phyloP scores from a whole-genome alignment of 176 grass and related monocot species.

The Eleusine indica region DNA sequence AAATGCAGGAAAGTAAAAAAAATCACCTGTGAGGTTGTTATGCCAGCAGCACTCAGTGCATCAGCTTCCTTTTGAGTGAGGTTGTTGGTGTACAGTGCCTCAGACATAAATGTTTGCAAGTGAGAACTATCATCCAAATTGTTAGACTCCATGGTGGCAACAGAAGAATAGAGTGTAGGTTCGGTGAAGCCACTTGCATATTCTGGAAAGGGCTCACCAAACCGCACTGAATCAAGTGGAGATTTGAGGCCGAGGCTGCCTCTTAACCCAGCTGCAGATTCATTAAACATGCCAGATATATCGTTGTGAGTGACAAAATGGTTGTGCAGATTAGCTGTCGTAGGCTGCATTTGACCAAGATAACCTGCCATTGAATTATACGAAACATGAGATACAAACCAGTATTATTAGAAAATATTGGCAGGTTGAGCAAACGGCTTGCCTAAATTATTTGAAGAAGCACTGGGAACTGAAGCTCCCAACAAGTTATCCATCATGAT shows the following conservation, averaged over 20 bases:
- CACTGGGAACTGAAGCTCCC: conserved; percentile 43
- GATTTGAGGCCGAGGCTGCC: conserved; percentile 47
- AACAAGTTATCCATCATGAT: conserved; percentile 60
- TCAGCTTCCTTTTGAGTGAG: conserved; percentile 58
- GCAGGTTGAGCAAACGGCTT: conserved; percentile 46
- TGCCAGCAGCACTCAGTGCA: conserved; percentile 48
- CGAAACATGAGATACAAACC: conserved; percentile 38
- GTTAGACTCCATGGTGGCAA: conserved; percentile 47
- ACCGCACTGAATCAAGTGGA: conserved; percentile 56
- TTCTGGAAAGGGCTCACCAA: conserved; percentile 54
- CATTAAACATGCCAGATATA: conserved; percentile 61
- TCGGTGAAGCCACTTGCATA: conserved; percentile 45
- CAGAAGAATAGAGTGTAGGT: conserved; percentile 56
- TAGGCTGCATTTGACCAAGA: conserved; percentile 61
- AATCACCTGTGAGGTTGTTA: conserved; percentile 66
- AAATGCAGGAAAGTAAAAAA: conserved; percentile 15
- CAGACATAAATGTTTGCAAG: conserved; percentile 60
- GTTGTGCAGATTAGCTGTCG: conserved; percentile 49
- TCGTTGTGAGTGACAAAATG: conserved; percentile 60
- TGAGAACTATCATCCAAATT: conserved; percentile 49
- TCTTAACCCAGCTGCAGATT: conserved; percentile 53
- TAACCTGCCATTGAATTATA: conserved; percentile 51
- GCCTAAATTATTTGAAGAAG: conserved; percentile 73
- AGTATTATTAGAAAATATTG: conserved; percentile 4
- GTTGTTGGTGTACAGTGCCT: conserved; percentile 64